Conservation (phyloP, 768 basidiomycete species). For the Pleurotus ostreatus region DNA sequence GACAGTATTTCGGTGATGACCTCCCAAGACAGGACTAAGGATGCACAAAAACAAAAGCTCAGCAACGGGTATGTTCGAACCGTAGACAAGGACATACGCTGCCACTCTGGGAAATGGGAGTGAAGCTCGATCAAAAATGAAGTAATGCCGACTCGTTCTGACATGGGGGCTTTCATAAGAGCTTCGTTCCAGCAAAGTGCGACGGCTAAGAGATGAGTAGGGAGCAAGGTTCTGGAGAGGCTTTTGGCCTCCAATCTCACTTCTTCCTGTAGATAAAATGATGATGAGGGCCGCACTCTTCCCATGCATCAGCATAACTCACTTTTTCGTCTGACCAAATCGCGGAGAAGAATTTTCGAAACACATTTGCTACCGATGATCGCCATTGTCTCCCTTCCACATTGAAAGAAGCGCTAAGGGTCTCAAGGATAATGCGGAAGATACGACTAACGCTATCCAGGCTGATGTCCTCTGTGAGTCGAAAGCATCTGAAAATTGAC, state of each 20-base stretch:
- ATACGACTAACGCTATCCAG: constrained; percentile 49
- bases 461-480: constrained; percentile 24
- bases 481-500: neutral
- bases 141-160: constrained; percentile 54
- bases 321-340: constrained; percentile 66
- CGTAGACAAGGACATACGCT: constrained; percentile 34
- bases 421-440: constrained; percentile 64
- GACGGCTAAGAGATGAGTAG: constrained; percentile 63
- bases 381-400: constrained; percentile 70
- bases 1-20: constrained; percentile 52
- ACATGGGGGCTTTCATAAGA: constrained; percentile 48
- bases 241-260: constrained; percentile 55
- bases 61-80: neutral
- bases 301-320: constrained; percentile 11
- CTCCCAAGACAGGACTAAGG: constrained; percentile 62
- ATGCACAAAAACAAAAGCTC: neutral
- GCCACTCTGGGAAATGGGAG: constrained; percentile 67
- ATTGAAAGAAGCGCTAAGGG: constrained; percentile 56
- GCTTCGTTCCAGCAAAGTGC: constrained; percentile 66
- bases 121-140: constrained; percentile 65
- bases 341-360: constrained; percentile 55
- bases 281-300: neutral
- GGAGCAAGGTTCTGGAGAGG: constrained; percentile 56
- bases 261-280: constrained; percentile 54
- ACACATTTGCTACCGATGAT: constrained; percentile 53